These are phyloP conservation scores for Penicillium taxi DNA, from an alignment of 495 filamentous ascomycete species.

Conservation along the genomic window DNA sequence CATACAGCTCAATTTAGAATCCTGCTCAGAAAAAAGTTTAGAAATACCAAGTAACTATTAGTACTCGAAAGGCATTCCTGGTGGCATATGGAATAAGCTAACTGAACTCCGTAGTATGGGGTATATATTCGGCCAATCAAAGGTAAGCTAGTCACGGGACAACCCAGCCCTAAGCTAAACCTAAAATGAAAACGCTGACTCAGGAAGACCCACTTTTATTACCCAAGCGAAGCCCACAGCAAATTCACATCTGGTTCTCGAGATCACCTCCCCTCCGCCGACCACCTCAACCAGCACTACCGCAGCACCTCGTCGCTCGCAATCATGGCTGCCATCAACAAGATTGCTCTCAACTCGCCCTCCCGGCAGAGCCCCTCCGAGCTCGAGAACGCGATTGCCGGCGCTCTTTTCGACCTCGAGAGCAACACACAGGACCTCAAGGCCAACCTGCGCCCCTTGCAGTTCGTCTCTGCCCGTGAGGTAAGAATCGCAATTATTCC, in stretches of 20 bases:
- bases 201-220: no score
- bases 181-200: slow-evolving; percentile 18
- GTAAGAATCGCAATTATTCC: slow-evolving; percentile 53
- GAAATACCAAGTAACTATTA: no score
- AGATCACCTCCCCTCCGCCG: slow-evolving; percentile 29
- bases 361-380: slow-evolving; percentile 90
- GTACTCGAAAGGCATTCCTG: no score
- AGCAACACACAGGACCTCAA: slow-evolving; percentile 95
- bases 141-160: slow-evolving; percentile 32
- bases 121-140: slow-evolving; percentile 10
- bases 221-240: slow-evolving; percentile 42
- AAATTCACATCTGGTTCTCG: slow-evolving; percentile 31
- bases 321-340: slow-evolving; percentile 73
- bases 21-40: no score
- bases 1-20: no score
- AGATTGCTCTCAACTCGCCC: slow-evolving; percentile 94
- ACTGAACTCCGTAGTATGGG: no score
- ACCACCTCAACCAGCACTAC: slow-evolving; percentile 32
- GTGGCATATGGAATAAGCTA: no score
- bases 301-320: slow-evolving; percentile 37
- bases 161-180: slow-evolving; percentile 20
- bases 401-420: slow-evolving; percentile 95
- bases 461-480: slow-evolving; percentile 96
- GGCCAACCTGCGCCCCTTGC: slow-evolving; percentile 83
- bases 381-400: slow-evolving; percentile 88